These are phyloP conservation scores for Pezicula radicicola DNA, from an alignment of 2,329 filamentous ascomycete species.

Conservation along the genomic window DNA sequence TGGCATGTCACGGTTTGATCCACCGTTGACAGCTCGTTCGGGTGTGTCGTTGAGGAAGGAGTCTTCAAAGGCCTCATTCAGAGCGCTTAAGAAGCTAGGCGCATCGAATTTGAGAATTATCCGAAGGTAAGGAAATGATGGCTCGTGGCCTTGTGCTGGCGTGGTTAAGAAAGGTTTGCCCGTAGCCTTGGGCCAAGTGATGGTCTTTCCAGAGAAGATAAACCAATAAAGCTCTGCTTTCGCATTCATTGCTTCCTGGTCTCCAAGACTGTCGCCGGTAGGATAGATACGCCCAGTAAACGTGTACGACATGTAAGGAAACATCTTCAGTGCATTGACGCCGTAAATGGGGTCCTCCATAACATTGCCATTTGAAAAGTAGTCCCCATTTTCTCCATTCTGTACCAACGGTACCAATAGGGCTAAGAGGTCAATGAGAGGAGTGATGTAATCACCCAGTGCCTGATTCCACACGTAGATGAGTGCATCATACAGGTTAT, in stretches of 20 bases:
- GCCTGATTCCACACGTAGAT: constrained; percentile 97
- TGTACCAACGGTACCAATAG: constrained; percentile 62
- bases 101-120: constrained; percentile 86
- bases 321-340: constrained; percentile 82
- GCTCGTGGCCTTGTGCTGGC: constrained; percentile 54
- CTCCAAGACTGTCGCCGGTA: constrained; percentile 71
- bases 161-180: constrained; percentile 59
- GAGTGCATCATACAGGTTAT: constrained; percentile 89
- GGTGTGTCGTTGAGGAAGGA: constrained; percentile 81
- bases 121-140: constrained; percentile 80
- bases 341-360: constrained; percentile 60
- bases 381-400: constrained; percentile 52
- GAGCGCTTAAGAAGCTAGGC: constrained; percentile 86
- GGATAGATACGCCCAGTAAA: constrained; percentile 92
- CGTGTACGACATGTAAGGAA: constrained; percentile 89
- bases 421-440: constrained; percentile 76
- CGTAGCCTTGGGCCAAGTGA: constrained; percentile 70
- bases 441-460: constrained; percentile 84
- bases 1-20: constrained; percentile 44
- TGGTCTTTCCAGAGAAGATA: constrained; percentile 80
- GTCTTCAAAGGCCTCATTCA: constrained; percentile 98
- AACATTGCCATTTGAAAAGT: constrained; percentile 46
- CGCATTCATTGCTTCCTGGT: constrained; percentile 69
- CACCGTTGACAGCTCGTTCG: constrained; percentile 57
- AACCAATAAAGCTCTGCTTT: constrained; percentile 92